phyloP scores from a whole-genome alignment of 2,329 filamentous ascomycete genomes.

The Pseudogymnoascus verrucosus region DNA sequence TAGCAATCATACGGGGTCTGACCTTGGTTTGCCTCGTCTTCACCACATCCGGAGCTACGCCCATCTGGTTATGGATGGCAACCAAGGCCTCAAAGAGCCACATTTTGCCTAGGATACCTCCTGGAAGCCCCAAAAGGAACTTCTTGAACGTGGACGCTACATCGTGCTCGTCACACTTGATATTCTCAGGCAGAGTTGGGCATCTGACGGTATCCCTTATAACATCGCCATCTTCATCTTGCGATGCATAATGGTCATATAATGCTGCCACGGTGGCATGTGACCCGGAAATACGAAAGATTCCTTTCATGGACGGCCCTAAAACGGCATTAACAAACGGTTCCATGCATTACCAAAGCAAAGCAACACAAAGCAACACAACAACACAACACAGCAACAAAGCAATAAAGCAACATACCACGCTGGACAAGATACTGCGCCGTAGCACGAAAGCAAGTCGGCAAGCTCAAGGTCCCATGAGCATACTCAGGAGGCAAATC shows the following conservation, averaged over 20 bases:
- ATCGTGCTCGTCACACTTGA: slow-evolving; percentile 53
- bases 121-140: slow-evolving; percentile 54
- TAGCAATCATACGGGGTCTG: slow-evolving; percentile 56
- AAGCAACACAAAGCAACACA: neutral
- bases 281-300: slow-evolving; percentile 58
- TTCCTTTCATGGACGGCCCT: slow-evolving; percentile 40
- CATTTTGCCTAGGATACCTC: slow-evolving; percentile 57
- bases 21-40: slow-evolving; percentile 47
- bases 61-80: slow-evolving; percentile 49
- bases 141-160: slow-evolving; percentile 61
- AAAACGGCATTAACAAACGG: slow-evolving; percentile 13
- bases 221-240: slow-evolving; percentile 37
- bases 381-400: neutral
- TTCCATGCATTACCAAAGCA: neutral
- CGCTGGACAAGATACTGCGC: slow-evolving; percentile 56
- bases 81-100: slow-evolving; percentile 54
- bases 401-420: slow-evolving; percentile 34
- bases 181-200: slow-evolving; percentile 51
- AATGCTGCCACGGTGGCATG: slow-evolving; percentile 44
- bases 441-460: slow-evolving; percentile 58
- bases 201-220: slow-evolving; percentile 51
- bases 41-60: slow-evolving; percentile 42
- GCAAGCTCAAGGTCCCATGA: slow-evolving; percentile 48
- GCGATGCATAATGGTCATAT: slow-evolving; percentile 55
- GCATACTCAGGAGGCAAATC: slow-evolving; percentile 53